Percentiles rank a stretch among this genome's conserved stretches.
phyloP scores from a whole-genome alignment of 1,284 basidiomycete genomes.

The Sphagnurus paluster region DNA sequence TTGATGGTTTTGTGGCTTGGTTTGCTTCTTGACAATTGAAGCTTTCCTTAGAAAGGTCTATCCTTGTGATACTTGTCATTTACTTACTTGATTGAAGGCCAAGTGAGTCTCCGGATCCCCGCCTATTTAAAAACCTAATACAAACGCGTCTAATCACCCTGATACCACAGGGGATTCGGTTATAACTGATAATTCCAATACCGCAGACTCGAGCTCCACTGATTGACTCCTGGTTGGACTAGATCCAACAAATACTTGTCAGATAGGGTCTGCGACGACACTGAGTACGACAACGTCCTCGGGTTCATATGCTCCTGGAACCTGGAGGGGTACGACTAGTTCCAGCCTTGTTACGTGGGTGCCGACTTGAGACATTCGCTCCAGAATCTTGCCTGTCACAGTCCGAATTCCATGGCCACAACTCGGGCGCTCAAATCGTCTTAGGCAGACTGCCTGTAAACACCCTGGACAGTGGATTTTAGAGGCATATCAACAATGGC shows the following conservation, averaged over 20 bases:
- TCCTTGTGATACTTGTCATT: not conserved
- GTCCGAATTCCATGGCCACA: slow-evolving; percentile 2
- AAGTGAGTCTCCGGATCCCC: too few relatives aligned
- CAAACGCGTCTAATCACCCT: too few relatives aligned
- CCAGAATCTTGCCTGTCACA: not conserved
- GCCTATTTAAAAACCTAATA: not conserved
- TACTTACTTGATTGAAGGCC: not conserved
- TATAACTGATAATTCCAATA: not conserved
- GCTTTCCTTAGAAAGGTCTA: not conserved
- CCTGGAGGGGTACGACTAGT: too few relatives aligned
- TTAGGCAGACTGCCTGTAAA: too few relatives aligned
- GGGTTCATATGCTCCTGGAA: not conserved
- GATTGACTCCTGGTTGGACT: too few relatives aligned
- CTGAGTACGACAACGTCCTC: not conserved
- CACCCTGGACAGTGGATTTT: too few relatives aligned
- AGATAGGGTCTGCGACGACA: not conserved
- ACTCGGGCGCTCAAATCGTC: slow-evolving; percentile 2
- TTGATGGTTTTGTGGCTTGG: not conserved
- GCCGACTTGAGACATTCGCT: not conserved
- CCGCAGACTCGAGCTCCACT: too few relatives aligned
- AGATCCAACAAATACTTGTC: not conserved
- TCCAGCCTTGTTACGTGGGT: slow-evolving; percentile 4
- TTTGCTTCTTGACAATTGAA: not conserved
- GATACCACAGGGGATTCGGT: not conserved
- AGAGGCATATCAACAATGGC: too few relatives aligned